phyloP scores from a whole-genome alignment of 306 rosid genomes.

The Corylus americana region DNA sequence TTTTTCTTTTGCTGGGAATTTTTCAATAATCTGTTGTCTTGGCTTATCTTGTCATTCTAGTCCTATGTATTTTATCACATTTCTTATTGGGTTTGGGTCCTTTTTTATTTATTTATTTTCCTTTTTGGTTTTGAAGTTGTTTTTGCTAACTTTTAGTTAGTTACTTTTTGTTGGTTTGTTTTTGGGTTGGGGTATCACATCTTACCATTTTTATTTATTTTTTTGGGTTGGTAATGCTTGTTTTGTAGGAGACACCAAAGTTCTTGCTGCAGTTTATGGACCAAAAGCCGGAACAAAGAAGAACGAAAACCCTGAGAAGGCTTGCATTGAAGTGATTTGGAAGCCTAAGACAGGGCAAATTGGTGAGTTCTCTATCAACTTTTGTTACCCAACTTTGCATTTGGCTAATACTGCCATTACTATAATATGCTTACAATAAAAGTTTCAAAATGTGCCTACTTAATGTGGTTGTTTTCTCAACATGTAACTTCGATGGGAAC shows the following conservation, averaged over 20 bases:
- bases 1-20: not conserved
- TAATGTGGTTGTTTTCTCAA: not conserved
- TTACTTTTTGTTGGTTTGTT: not conserved
- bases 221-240: not conserved
- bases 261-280: slow-evolving; percentile 83
- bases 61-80: not conserved
- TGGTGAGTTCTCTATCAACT: slow-evolving; percentile 34
- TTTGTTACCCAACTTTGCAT: not conserved
- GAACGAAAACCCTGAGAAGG: slow-evolving; percentile 88
- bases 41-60: not conserved
- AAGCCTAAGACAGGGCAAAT: slow-evolving; percentile 87
- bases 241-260: slow-evolving; percentile 74
- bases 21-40: not conserved
- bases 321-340: slow-evolving; percentile 93
- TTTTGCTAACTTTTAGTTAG: not conserved
- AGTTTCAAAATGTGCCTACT: not conserved
- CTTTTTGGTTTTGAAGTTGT: not conserved
- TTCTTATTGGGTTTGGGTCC: slow-evolving; percentile 11
- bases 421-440: not conserved
- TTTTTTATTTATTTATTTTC: not conserved
- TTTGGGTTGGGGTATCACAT: not conserved
- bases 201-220: not conserved
- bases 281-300: slow-evolving; percentile 86
- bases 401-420: not conserved
- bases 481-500: not conserved